These are phyloP conservation scores for Raffaelea albimanens DNA, from an alignment of 2,329 filamentous ascomycete species.

Conservation along the genomic window DNA sequence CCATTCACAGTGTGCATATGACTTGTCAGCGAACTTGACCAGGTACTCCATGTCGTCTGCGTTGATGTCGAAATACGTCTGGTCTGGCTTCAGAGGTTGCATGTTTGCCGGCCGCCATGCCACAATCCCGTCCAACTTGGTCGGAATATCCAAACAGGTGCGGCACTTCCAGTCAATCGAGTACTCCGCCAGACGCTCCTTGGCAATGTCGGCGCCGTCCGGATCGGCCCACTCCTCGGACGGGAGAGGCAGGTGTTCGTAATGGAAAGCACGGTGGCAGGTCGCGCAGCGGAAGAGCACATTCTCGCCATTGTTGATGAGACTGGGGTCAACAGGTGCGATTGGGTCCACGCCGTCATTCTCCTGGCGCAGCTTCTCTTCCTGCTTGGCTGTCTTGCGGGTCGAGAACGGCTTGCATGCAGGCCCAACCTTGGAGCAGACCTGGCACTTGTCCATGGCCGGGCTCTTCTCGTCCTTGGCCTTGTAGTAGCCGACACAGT, in stretches of 20 bases:
- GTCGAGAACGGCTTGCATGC: constrained; percentile 68
- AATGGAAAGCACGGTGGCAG: constrained; percentile 75
- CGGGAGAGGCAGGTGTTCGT: constrained; percentile 63
- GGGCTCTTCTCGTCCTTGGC: constrained; percentile 65
- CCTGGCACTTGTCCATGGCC: constrained; percentile 60
- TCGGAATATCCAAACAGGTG: constrained; percentile 54
- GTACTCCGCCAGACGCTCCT: constrained; percentile 64
- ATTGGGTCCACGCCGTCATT: constrained; percentile 74
- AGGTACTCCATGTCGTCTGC: constrained; percentile 88
- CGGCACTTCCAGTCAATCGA: constrained; percentile 68
- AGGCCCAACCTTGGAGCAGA: constrained; percentile 54
- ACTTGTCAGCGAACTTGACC: constrained; percentile 74
- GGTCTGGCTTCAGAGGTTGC: background rate
- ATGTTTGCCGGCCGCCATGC: constrained; percentile 68
- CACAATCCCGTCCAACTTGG: constrained; percentile 68
- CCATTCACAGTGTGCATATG: constrained; percentile 79
- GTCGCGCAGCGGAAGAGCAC: constrained; percentile 73
- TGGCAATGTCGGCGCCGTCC: constrained; percentile 38
- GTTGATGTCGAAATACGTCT: constrained; percentile 38
- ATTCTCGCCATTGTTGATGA: constrained; percentile 67
- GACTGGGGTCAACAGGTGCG: constrained; percentile 46
- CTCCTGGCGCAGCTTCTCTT: constrained; percentile 71
- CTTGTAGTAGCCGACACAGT: constrained; percentile 61
- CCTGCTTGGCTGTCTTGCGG: constrained; percentile 65
- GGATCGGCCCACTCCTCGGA: constrained; percentile 23